Evolutionary conservation across 2,329 filamentous ascomycete genomes (phyloP).

Genomic region (Hypomyces perniciosus): DNA sequence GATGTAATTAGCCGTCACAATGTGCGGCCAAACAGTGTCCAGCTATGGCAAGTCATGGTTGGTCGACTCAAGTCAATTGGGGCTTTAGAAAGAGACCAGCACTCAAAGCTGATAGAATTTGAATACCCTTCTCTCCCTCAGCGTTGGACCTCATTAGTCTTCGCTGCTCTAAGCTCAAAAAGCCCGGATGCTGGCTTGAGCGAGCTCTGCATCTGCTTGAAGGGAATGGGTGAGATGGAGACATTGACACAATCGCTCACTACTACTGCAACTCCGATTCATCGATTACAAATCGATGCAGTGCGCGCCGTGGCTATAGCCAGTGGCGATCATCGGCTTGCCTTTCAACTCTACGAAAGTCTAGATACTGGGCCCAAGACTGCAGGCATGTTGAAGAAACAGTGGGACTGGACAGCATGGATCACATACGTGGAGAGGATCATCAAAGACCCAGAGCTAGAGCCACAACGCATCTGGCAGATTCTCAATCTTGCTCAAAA

Average conservation of each 20-base stretch:
- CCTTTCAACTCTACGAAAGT: slow-evolving; percentile 19
- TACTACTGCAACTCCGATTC: slow-evolving; percentile 10
- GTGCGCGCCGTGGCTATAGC: slow-evolving; percentile 15
- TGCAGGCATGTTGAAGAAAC: not conserved
- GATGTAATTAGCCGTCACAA: not conserved
- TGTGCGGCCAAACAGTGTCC: slow-evolving; percentile 10
- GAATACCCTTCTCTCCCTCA: slow-evolving; percentile 12
- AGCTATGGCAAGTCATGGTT: slow-evolving; percentile 19
- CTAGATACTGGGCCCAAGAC: slow-evolving; percentile 7
- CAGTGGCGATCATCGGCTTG: slow-evolving; percentile 21
- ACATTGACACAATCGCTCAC: not conserved
- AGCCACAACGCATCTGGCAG: slow-evolving; percentile 21
- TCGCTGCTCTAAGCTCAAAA: slow-evolving; percentile 7
- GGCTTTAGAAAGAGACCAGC: slow-evolving; percentile 2
- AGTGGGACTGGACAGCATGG: slow-evolving; percentile 31
- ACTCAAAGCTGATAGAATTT: slow-evolving; percentile 8
- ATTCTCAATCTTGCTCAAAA: slow-evolving; percentile 19
- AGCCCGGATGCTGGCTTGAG: slow-evolving; percentile 2
- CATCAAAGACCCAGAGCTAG: slow-evolving; percentile 26
- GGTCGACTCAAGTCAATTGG: slow-evolving; percentile 13
- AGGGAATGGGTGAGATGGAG: slow-evolving; percentile 14
- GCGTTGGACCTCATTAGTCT: slow-evolving; percentile 17
- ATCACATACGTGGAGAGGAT: slow-evolving; percentile 25
- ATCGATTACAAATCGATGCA: slow-evolving; percentile 7
- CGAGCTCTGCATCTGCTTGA: slow-evolving; percentile 14